Conservation (phyloP, 108 stramenopile genomes). For the Licmophora abbreviata region DNA sequence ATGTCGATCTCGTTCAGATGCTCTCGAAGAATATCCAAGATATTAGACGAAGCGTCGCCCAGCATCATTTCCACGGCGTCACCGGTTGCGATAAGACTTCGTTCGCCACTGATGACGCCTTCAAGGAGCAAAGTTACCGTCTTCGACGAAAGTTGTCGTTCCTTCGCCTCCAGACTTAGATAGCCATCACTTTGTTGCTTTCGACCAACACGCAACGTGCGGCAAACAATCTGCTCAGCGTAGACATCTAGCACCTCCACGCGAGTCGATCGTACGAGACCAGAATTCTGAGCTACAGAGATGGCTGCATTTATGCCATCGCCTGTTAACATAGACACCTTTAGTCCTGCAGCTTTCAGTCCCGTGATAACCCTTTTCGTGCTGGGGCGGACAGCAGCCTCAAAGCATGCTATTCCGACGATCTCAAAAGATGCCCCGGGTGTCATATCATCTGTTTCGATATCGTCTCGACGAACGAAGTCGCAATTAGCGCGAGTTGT, state of each 20-base stretch:
- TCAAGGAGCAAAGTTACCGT: slow-evolving; percentile 7
- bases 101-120: slow-evolving; percentile 10
- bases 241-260: slow-evolving; percentile 29
- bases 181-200: slow-evolving; percentile 4
- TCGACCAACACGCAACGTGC: neutral
- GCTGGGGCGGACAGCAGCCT: slow-evolving; percentile 43
- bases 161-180: neutral
- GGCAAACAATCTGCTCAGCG: neutral
- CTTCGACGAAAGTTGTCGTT: slow-evolving; percentile 7
- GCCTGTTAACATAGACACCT: slow-evolving; percentile 53
- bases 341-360: slow-evolving; percentile 26
- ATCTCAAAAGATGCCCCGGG: slow-evolving; percentile 10
- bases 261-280: slow-evolving; percentile 15
- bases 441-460: slow-evolving; percentile 19
- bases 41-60: slow-evolving; percentile 4
- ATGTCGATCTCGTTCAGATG: slow-evolving; percentile 24
- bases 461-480: slow-evolving; percentile 30
- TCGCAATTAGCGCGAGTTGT: too few species aligned
- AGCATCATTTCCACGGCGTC: slow-evolving; percentile 35
- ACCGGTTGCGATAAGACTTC: slow-evolving; percentile 30
- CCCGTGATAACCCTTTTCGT: slow-evolving; percentile 36
- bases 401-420: slow-evolving; percentile 50
- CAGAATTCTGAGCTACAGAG: slow-evolving; percentile 27
- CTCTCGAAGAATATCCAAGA: neutral
- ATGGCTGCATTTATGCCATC: slow-evolving; percentile 46